Conservation (phyloP, 2,329 filamentous ascomycete species). For the Chaetomiaceae sp. region DNA sequence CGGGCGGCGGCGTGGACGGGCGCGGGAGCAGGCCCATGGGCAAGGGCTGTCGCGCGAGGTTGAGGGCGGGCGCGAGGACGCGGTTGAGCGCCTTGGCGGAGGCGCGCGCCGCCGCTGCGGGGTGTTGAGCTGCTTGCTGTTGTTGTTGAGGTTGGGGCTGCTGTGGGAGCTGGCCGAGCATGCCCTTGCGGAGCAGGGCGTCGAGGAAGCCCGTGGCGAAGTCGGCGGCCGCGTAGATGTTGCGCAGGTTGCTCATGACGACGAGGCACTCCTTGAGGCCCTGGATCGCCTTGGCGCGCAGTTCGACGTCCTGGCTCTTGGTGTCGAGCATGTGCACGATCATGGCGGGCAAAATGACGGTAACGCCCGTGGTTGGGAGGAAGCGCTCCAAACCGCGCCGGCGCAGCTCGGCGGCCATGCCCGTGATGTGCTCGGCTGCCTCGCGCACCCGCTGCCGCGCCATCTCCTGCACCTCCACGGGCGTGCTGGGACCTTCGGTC, state of each 20-base stretch:
- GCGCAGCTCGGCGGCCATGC: constrained; percentile 71
- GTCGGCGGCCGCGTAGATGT: constrained; percentile 90
- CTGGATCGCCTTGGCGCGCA: constrained; percentile 63
- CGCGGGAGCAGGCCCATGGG: constrained; percentile 9
- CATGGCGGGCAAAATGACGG: constrained; percentile 81
- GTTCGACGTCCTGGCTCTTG: constrained; percentile 68
- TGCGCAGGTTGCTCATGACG: constrained; percentile 78
- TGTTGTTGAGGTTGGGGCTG: constrained; percentile 1
- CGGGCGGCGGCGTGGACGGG: constrained; percentile 47
- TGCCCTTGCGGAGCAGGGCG: constrained; percentile 66
- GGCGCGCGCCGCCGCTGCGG: constrained; percentile 7
- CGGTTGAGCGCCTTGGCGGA: constrained; percentile 11
- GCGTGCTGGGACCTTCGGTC: constrained; percentile 43
- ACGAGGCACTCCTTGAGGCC: constrained; percentile 94
- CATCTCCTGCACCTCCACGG: constrained; percentile 69
- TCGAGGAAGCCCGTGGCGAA: constrained; percentile 95
- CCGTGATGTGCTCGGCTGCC: constrained; percentile 78
- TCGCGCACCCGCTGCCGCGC: constrained; percentile 78
- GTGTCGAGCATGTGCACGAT: constrained; percentile 91
- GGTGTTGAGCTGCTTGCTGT: constrained; percentile 13
- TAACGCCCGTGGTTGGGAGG: constrained; percentile 82
- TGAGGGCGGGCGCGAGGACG: constrained; percentile 12
- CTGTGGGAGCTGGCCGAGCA: constrained; percentile 21
- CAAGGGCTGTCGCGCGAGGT: constrained; percentile 7
- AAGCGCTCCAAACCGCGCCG: constrained; percentile 65